Evolutionary conservation across 2,329 filamentous ascomycete genomes (phyloP), one percentile per base, ranked within the genome.

Genomic region (Hymenoscyphus infarciens): DNA sequence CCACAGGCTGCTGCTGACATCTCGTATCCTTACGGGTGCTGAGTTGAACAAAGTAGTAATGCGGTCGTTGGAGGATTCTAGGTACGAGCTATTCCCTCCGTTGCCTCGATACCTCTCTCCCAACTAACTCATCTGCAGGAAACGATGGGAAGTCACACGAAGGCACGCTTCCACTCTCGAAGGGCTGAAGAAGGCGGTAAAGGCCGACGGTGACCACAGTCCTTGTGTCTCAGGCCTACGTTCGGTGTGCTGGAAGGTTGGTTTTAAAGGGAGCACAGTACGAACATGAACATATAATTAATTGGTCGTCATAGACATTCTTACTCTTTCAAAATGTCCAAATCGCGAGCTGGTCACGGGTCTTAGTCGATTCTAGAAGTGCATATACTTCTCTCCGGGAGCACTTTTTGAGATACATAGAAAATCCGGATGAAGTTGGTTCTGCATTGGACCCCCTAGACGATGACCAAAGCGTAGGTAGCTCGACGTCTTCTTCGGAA

Each of bases 201-300:
- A 82, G 74, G 77, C 82, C 66, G 82, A 86, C 70, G 83, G 83
- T 19, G 75, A 82, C 16, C 75, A 75, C 11, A 89, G 83, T 70
- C 86, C 88, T 57, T 92, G 89, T 74, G 78, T 87, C 60, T 80
- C 86, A 56, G 92, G 91, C 15, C 85, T 92, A 67, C 87, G 93
- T 61, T 97, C 94, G 2, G 83, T 96, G 42, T 96, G 90, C 76
- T 98, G 94, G 94, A 97, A 97, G 85, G 90, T 89, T 73, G 70
- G 64, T 22, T 49, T 25, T 38, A 15, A 8, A 49, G 8, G 42
- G 19, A 25, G 19, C 13, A 56, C 27, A 11, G 56, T 45, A 53
- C 31, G 38, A 38, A n/a, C 39, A 53, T 35, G 38, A 38, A n/a
- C 39, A 61, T 15, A 39, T 29, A 52, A n/a, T 59, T 29, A 27